Evolutionary conservation across 495 filamentous ascomycete genomes (phyloP).

Genomic region (Daldinia decipiens): DNA sequence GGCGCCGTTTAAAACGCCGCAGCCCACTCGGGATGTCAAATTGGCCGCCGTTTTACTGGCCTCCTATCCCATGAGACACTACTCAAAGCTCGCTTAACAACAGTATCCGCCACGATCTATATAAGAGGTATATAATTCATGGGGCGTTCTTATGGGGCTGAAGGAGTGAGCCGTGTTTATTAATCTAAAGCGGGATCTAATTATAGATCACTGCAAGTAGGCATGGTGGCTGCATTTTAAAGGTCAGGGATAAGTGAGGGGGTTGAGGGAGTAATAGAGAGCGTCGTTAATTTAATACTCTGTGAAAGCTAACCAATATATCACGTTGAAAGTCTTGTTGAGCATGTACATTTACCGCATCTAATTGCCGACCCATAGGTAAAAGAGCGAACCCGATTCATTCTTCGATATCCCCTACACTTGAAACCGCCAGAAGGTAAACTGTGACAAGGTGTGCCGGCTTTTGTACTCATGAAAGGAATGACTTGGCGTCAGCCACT

Average conservation of each 20-base stretch:
- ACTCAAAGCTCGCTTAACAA: too few species aligned
- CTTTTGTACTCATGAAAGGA: not conserved
- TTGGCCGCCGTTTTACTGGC: too few species aligned
- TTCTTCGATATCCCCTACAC: not conserved
- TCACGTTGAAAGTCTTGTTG: too few species aligned
- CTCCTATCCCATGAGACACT: too few species aligned
- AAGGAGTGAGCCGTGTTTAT: too few species aligned
- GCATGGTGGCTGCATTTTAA: not conserved
- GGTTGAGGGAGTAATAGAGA: too few species aligned
- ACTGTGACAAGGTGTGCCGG: not conserved
- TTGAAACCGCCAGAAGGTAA: not conserved
- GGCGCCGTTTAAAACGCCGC: too few species aligned
- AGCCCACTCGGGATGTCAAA: too few species aligned
- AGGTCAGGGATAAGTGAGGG: not conserved
- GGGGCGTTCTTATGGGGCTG: too few species aligned
- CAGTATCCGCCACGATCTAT: too few species aligned
- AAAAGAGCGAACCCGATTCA: not conserved
- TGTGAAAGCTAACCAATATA: not conserved
- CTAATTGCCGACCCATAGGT: not conserved
- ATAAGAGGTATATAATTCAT: too few species aligned
- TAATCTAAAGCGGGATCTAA: not conserved
- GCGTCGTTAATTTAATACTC: not conserved
- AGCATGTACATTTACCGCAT: not conserved
- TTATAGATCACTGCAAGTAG: not conserved
- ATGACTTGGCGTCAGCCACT: not conserved